Base-by-base conservation (phyloP, 129 eudicot species). In the carrot (Daucus carota) region DNA sequence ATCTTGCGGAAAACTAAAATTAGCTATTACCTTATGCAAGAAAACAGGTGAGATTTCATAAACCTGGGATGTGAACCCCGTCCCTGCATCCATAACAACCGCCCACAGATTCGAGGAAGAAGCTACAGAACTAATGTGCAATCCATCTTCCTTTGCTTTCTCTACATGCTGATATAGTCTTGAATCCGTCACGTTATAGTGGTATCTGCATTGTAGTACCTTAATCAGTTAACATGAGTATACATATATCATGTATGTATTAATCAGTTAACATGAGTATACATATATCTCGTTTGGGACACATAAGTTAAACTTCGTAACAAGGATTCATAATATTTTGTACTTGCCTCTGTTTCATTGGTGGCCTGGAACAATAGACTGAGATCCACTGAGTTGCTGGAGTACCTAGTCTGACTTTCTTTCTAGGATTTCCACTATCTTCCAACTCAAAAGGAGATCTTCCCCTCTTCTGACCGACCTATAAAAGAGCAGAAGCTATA, bases 321-420 rank as follows among this genome's bases (percentile, higher is more conserved):
- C 29, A 50, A 50, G 29, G 63, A 34, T 74, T 50, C 10, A 13
- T 50, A 16, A 22, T 12, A 33, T 7, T 52, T 26, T 8, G 41
- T 52, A 40, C 34, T 14, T 84, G 87, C 97, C 97, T 84, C 54
- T 92, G 97, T 74, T 92, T 92, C 96, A 92, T 92, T 69, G 97
- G 88, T 31, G 81, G 77, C 71, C 96, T 80, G 69, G 97, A 84
- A 77, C 85, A 87, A 75, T 92, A 92, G 17, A 92, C 84, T 43
- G 92, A 87, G 76, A 92, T 86, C 97, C 97, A 92, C 75, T 89
- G 97, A 4, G 87, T 83, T 18, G 94, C 94, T 4, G 97, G 96
- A 78, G 84, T 77, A 28, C 97, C 97, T 73, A 89, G 79, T 47
- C 96, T 89, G 47, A 86, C 84, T 75, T 86, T 92, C 86, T 92